These are phyloP conservation scores for Deakozyma indianensis DNA, from an alignment of 805 yeast genomes.

Conservation along the genomic window DNA sequence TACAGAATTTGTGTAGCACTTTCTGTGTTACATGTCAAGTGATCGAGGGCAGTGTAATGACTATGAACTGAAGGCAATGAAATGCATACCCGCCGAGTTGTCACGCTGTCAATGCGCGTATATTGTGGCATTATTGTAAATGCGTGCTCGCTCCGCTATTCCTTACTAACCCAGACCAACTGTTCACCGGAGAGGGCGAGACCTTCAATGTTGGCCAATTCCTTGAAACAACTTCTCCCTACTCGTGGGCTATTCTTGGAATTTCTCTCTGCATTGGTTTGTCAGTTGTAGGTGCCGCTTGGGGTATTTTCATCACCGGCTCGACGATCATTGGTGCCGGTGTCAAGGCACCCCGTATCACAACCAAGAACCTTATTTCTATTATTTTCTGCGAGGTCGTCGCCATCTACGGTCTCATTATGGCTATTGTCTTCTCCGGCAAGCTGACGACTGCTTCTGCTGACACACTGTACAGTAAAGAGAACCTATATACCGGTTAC, in stretches of 20 bases:
- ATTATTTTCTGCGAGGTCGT: constrained; percentile 99
- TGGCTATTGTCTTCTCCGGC: constrained; percentile 93
- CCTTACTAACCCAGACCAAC: constrained; percentile 11
- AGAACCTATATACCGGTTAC: constrained; percentile 86
- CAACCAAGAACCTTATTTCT: constrained; percentile 90
- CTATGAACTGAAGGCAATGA: too few species aligned
- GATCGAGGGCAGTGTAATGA: too few species aligned
- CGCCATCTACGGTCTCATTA: constrained; percentile 93
- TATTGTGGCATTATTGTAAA: too few species aligned
- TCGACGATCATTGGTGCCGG: constrained; percentile 94
- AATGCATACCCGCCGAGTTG: too few species aligned
- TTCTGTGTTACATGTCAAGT: too few species aligned
- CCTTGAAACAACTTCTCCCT: constrained; percentile 75
- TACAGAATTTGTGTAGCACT: too few species aligned
- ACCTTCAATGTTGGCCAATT: constrained; percentile 84
- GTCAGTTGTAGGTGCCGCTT: constrained; percentile 94
- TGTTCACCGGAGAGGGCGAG: constrained; percentile 89
- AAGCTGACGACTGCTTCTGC: constrained; percentile 56
- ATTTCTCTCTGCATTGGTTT: constrained; percentile 84
- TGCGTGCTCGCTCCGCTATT: too few species aligned
- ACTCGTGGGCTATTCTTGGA: constrained; percentile 93
- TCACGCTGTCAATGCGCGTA: too few species aligned
- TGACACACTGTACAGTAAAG: constrained; percentile 54
- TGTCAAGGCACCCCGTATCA: constrained; percentile 92
- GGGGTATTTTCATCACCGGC: constrained; percentile 98